Conservation (phyloP, 441 rosid genomes). For the Brassica balearica region DNA sequence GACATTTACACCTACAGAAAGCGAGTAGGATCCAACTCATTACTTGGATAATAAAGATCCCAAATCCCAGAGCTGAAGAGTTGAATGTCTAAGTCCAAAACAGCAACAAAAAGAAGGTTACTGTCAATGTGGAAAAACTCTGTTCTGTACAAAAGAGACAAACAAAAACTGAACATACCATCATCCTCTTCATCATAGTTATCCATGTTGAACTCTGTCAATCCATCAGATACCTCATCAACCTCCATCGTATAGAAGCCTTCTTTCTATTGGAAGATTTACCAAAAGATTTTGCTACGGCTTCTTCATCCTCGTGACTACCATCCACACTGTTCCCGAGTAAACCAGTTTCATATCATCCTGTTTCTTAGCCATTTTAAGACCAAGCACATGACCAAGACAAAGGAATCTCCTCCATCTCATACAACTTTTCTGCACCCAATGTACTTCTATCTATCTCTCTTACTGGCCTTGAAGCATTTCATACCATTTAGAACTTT, state of each 20-base stretch:
- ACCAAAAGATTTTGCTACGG: conserved; percentile 72
- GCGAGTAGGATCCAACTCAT: conserved; percentile 76
- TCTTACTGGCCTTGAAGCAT: too few species aligned
- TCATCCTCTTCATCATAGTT: conserved; percentile 90
- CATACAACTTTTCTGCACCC: too few species aligned
- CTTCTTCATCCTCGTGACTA: too few species aligned
- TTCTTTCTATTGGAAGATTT: conserved; percentile 51
- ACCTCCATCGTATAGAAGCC: conserved; percentile 46
- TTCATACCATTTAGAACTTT: conserved; percentile 17
- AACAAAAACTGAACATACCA: background rate
- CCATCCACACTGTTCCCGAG: too few species aligned
- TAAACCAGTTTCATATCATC: too few species aligned
- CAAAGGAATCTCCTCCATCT: too few species aligned
- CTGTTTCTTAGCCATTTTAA: too few species aligned
- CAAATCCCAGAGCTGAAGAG: conserved; percentile 73
- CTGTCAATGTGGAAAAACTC: background rate
- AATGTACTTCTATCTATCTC: too few species aligned
- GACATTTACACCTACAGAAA: conserved; percentile 16
- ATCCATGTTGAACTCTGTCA: conserved; percentile 88
- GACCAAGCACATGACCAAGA: too few species aligned
- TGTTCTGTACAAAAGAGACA: background rate
- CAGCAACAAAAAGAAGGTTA: background rate
- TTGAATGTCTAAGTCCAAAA: conserved; percentile 56
- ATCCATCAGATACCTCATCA: conserved; percentile 64
- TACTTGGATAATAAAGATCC: conserved; percentile 85